Conservation (phyloP, 1,284 basidiomycete genomes). For the Clitocybe nebularis region DNA sequence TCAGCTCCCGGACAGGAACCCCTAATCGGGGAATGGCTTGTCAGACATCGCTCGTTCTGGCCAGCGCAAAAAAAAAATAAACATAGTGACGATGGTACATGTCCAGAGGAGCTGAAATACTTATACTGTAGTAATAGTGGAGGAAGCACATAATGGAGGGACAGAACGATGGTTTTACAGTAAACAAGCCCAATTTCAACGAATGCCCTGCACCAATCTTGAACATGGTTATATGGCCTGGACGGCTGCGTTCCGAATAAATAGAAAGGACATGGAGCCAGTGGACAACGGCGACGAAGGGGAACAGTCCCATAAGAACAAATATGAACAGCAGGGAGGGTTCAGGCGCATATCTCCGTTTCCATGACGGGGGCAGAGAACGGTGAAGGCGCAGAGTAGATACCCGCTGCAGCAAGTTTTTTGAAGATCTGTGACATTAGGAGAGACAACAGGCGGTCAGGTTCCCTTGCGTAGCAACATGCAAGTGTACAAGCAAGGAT, state of each 20-base stretch:
- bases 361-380: conserved; percentile 28
- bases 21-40: background rate
- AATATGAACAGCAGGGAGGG: conserved; percentile 5
- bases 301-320: background rate
- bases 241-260: background rate
- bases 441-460: background rate
- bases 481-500: background rate
- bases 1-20: background rate
- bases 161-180: background rate
- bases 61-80: background rate
- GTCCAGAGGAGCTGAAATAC: background rate
- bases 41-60: background rate
- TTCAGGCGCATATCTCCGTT: conserved; percentile 25
- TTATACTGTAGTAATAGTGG: too few relatives aligned
- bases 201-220: background rate
- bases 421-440: conserved; percentile 37
- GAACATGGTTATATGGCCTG: background rate
- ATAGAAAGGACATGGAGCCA: background rate
- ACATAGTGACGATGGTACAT: background rate
- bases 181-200: too few relatives aligned
- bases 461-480: background rate
- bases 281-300: background rate
- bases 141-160: background rate
- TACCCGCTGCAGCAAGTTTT: conserved; percentile 36
- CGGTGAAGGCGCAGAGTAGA: conserved; percentile 28